phyloP scores from a whole-genome alignment of 1,139 yeast genomes.

The Blastobotrys serpentis region DNA sequence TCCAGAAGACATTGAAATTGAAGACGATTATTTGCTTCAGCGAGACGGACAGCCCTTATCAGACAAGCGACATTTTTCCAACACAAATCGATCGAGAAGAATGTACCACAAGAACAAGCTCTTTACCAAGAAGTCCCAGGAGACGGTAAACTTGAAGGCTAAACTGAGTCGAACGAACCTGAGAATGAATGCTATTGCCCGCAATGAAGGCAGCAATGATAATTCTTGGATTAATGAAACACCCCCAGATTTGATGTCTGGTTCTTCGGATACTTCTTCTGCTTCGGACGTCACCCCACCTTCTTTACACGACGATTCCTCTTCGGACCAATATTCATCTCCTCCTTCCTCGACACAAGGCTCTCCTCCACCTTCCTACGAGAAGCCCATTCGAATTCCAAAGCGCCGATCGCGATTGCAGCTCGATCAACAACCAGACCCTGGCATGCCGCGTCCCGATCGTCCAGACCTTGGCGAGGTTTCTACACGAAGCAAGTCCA shows the following conservation, averaged over 20 bases:
- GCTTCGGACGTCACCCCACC: conserved; percentile 20
- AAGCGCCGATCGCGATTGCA: conserved; percentile 6
- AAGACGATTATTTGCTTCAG: conserved; percentile 30
- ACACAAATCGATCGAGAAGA: conserved; percentile 9
- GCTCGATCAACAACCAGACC: conserved; percentile 3
- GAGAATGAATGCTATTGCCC: conserved; percentile 4
- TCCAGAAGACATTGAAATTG: conserved; percentile 23
- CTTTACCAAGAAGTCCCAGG: conserved; percentile 6
- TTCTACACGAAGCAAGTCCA: not conserved
- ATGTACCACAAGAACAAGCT: conserved; percentile 12
- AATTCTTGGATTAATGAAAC: conserved; percentile 1
- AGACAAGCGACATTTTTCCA: conserved; percentile 2
- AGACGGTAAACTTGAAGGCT: conserved; percentile 4
- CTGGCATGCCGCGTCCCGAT: conserved; percentile 6
- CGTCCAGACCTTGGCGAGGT: not conserved
- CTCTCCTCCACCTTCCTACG: not conserved
- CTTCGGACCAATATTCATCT: conserved; percentile 18
- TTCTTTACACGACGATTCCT: conserved; percentile 17
- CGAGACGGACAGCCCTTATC: conserved; percentile 23
- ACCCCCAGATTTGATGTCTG: conserved; percentile 1
- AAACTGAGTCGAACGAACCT: conserved; percentile 7
- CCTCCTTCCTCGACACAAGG: conserved; percentile 8
- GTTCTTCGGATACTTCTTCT: conserved; percentile 13
- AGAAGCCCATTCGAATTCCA: not conserved
- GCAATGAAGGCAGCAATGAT: not conserved